Base-by-base conservation (phyloP, 2,329 filamentous ascomycete species). In the Botrytis aclada region DNA sequence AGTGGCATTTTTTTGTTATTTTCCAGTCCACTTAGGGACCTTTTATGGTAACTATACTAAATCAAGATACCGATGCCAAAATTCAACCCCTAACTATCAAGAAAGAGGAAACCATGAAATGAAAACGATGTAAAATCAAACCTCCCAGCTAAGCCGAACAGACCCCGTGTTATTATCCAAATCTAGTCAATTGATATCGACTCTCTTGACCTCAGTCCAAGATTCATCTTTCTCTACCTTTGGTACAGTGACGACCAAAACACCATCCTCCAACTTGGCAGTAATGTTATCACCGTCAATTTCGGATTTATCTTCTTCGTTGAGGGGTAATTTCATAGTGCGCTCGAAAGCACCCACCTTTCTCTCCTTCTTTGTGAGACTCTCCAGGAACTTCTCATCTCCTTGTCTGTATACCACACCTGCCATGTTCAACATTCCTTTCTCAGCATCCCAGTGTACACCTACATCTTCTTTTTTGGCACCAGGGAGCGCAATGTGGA, bases 381-480 rank as follows among this genome's bases (percentile, higher is more conserved):
- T 87, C 80, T 87, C 86, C 76, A 94, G 81, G 80, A 93, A 88
- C 67, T 88, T 86, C 79, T 94, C 92, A 80, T 93, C 88, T 51
- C 89, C 88, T 12, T 89, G 91, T 2, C 93, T 88, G 80, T 94
- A 88, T 14, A 94, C 86, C 0, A 95, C 90, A 69, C 93, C 93
- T 1, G 90, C 86, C 71, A 97, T 84, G 77, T 86, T 88, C 60
- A 97, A 84, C 72, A 87, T 84, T 64, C 85, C 87, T 79, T 88
- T 89, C 73, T 93, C 90, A 0, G 88, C 85, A 77, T 95, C 89
- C 88, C 92, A 97, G 81, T 90, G 90, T 63, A 96, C 88, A 73
- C 88, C 91, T 9, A 96, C 84, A 78, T 96, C 92, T 78, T 93
- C 88, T 82, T 94, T 95, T 83, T 90, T 90, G 2, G 91, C 93